Base-by-base conservation (phyloP, 495 filamentous ascomycete species). In the Aspergillus leporis region DNA sequence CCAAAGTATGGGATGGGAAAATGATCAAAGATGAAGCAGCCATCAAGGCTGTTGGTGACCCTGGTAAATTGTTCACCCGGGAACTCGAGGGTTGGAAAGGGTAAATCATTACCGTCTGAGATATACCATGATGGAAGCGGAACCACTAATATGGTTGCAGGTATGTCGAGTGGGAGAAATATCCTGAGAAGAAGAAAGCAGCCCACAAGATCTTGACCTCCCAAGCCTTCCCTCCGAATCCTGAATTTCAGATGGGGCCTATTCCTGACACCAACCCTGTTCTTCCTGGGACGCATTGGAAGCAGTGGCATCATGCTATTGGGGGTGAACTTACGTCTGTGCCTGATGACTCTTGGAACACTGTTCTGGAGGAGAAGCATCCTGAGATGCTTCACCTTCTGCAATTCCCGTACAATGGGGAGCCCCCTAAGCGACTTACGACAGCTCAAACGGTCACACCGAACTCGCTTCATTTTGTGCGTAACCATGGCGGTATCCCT, bases 321-420 rank as follows among this genome's bases (percentile, higher is more conserved):
- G 85, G 84, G 2, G 73, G 76, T 2, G 73, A 79, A 5, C 70
- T 88, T 5, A 61, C 61, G 4, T 61, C 70, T 14, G 62, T 85
- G 3, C 76, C 81, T 1, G 79, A 83, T 13, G 78, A 81, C 51
- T 82, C 78, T 25, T 90, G 86, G 87, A 59, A 72, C 2, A 78
- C 61, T 14, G 87, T 89, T 5, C 67, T 79, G 18, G 58, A 78
- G 46, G 87, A 89, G 67, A 90, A 89, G 60, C 74, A 81, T 56
- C 62, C 71, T 1, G 85, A 88, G 61, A 89, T 89, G 87, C 67
- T 85, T 16, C 87, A 90, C 69, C 74, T 89, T 4, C 72, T 90
- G 2, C 80, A 88, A 60, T 90, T 89, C 59, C 87, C 86, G 0
- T 90, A 89, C 71, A 89, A 89, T 45, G 87, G 86, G 8, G 87